Percentiles rank a stretch among this genome's conserved stretches.
Evolutionary conservation across 345 rosid genomes (phyloP).

Genomic region (Fremontodendron californicum): DNA sequence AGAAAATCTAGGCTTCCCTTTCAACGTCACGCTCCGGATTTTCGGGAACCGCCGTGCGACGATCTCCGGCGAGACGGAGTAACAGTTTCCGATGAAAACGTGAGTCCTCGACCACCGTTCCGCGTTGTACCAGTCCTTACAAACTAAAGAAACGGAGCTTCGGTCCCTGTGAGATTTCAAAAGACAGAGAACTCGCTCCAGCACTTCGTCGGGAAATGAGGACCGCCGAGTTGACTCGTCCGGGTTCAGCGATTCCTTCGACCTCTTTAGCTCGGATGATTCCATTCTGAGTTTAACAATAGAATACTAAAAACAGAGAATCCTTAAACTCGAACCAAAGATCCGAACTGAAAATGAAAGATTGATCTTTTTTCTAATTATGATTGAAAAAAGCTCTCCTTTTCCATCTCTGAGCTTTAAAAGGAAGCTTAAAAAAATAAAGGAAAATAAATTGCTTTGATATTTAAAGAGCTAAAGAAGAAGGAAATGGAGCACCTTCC

Average conservation of each 20-base stretch:
- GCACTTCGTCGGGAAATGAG: slow-evolving; percentile 58
- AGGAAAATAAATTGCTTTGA: not conserved
- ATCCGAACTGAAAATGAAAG: not conserved
- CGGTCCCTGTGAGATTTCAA: slow-evolving; percentile 49
- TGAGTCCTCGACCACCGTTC: slow-evolving; percentile 56
- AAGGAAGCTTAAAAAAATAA: no score
- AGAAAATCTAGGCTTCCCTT: slow-evolving; percentile 69
- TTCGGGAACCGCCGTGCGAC: slow-evolving; percentile 48
- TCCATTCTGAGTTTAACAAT: slow-evolving; percentile 18
- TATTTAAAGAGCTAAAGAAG: slow-evolving; percentile 17
- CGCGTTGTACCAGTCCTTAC: slow-evolving; percentile 61
- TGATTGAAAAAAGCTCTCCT: not conserved
- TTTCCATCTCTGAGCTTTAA: not conserved
- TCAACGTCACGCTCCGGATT: slow-evolving; percentile 49
- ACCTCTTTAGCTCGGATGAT: slow-evolving; percentile 28
- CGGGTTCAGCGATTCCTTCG: slow-evolving; percentile 24
- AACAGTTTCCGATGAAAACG: slow-evolving; percentile 66
- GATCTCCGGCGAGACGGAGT: slow-evolving; percentile 59
- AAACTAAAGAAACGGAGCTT: slow-evolving; percentile 57
- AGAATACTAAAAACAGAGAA: not conserved
- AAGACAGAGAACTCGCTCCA: slow-evolving; percentile 49
- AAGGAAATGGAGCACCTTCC: slow-evolving; percentile 12
- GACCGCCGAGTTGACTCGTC: slow-evolving; percentile 22
- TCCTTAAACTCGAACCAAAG: not conserved
- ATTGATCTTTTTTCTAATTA: not conserved